These are phyloP conservation scores for Ceratobasidium sp. DNA, from an alignment of 1,284 basidiomycete genomes.

Conservation along the genomic window DNA sequence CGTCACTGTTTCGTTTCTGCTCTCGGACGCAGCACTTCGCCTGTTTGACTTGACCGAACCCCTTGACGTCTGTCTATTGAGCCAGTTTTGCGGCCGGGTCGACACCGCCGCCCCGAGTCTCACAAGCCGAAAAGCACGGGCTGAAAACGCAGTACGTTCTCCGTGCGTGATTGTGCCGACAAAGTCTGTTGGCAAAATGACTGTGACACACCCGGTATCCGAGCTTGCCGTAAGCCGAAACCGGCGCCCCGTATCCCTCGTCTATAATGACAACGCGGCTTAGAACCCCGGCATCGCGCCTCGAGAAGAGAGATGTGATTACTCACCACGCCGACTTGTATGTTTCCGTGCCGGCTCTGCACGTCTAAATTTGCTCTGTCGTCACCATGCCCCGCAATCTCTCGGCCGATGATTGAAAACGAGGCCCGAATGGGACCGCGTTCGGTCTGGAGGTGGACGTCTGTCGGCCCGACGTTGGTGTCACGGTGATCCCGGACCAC, in stretches of 20 bases:
- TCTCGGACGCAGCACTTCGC: not conserved
- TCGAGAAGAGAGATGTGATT: not conserved
- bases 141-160: constrained; percentile 29
- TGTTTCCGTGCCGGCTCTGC: constrained; percentile 16
- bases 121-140: constrained; percentile 31
- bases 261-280: not conserved
- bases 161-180: constrained; percentile 35
- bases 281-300: not conserved
- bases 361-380: constrained; percentile 34
- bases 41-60: not conserved
- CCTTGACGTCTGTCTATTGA: constrained; percentile 25
- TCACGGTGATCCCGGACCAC: constrained; percentile 22
- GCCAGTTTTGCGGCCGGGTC: constrained; percentile 27
- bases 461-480: constrained; percentile 29
- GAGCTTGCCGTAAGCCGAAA: constrained; percentile 35
- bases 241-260: constrained; percentile 22
- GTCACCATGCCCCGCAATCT: not conserved
- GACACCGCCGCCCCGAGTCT: constrained; percentile 18
- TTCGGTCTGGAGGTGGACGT: constrained; percentile 28
- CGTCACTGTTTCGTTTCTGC: constrained; percentile 10
- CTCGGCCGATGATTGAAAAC: constrained; percentile 27
- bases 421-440: constrained; percentile 10
- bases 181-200: constrained; percentile 28
- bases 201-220: constrained; percentile 9
- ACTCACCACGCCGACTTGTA: constrained; percentile 23